Evolutionary conservation across 192 early-diverging fungal genomes (phyloP).

Genomic region (Chytriomyces sp.): DNA sequence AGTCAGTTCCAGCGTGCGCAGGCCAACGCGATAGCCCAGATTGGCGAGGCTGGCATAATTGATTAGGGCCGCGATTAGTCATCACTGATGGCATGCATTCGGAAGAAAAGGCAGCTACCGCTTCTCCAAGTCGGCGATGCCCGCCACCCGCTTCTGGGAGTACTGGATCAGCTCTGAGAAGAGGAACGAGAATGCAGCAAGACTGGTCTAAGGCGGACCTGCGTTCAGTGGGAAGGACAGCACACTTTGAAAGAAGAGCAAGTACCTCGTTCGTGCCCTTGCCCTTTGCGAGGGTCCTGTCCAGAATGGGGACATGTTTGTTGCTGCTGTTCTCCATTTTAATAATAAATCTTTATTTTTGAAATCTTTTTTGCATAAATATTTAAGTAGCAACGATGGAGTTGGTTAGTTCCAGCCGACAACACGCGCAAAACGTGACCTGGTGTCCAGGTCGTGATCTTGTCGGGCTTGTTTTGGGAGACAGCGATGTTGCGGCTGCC

Average conservation of each 20-base stretch:
- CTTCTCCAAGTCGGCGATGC: slow-evolving; percentile 94
- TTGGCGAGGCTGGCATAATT: slow-evolving; percentile 76
- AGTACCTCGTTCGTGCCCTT: slow-evolving; percentile 71
- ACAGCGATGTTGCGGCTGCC: slow-evolving; percentile 1
- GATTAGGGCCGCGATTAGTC: background rate
- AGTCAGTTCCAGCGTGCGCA: slow-evolving; percentile 85
- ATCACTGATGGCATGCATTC: background rate
- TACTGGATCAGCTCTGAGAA: slow-evolving; percentile 97
- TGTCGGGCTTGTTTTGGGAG: background rate
- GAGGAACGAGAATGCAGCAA: slow-evolving; percentile 85
- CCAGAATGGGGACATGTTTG: slow-evolving; percentile 59
- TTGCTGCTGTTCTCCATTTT: background rate
- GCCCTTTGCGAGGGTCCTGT: slow-evolving; percentile 77
- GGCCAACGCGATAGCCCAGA: slow-evolving; percentile 92
- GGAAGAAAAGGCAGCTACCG: slow-evolving; percentile 60
- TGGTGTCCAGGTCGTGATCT: slow-evolving; percentile 24
- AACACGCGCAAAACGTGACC: background rate
- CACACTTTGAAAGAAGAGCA: background rate
- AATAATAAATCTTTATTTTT: slow-evolving; percentile 2
- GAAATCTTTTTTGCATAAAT: background rate
- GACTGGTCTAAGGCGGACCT: slow-evolving; percentile 59
- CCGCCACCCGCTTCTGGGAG: slow-evolving; percentile 92
- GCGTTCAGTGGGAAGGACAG: background rate
- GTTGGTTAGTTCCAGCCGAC: too few species aligned
- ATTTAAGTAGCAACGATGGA: too few species aligned